These are phyloP conservation scores for Gypsophila paniculata DNA, from an alignment of 179 eudicot species.

Conservation along the genomic window DNA sequence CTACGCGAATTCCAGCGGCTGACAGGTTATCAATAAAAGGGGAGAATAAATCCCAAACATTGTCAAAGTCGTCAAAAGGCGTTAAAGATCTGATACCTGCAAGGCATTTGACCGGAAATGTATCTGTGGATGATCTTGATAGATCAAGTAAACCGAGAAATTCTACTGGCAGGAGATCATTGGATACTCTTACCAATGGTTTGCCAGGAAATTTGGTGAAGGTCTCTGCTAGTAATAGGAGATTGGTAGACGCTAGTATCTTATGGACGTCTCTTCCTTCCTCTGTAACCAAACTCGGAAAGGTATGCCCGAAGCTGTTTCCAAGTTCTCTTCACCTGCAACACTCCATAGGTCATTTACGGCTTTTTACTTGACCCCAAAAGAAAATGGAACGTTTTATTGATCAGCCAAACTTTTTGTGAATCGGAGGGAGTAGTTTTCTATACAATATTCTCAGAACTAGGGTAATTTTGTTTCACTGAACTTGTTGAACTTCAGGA, in stretches of 20 bases:
- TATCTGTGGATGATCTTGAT: conserved; percentile 38
- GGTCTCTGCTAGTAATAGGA: conserved; percentile 38
- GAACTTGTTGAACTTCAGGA: conserved; percentile 38
- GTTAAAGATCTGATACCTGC: conserved; percentile 33
- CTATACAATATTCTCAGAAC: neutral
- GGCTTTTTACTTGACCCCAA: neutral
- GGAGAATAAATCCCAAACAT: conserved; percentile 36
- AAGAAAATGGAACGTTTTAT: too few relatives aligned
- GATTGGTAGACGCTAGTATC: conserved; percentile 36
- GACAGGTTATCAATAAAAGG: conserved; percentile 54
- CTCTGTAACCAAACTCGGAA: conserved; percentile 70
- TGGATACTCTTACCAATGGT: conserved; percentile 30
- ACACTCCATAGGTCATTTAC: neutral
- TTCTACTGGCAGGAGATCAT: conserved; percentile 47
- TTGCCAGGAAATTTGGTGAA: conserved; percentile 35
- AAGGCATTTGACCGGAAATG: conserved; percentile 37
- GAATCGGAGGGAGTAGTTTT: neutral
- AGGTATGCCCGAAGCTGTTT: conserved; percentile 40
- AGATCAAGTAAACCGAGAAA: conserved; percentile 41
- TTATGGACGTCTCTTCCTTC: conserved; percentile 80
- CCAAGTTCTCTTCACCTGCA: neutral
- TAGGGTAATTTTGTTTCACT: neutral
- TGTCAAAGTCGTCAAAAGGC: conserved; percentile 42
- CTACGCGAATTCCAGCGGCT: conserved; percentile 48
- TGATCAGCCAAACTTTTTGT: too few relatives aligned